Conservation (phyloP, 164 flowering plant species). For the Piper longum region DNA sequence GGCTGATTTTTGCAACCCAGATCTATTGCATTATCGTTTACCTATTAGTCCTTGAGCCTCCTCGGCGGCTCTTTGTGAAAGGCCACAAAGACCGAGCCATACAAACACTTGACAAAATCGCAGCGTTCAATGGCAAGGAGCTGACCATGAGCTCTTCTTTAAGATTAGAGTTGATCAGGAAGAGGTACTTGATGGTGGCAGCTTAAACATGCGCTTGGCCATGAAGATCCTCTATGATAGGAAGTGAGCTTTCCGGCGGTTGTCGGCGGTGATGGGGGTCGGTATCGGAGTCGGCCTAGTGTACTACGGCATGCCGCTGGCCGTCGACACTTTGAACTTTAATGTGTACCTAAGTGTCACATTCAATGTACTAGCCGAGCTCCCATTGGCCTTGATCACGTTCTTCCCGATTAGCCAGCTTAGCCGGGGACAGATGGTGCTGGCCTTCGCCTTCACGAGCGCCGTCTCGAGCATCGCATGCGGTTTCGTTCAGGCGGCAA, state of each 20-base stretch:
- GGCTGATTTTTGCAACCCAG: conserved; percentile 26
- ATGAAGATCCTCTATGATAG: conserved; percentile 26
- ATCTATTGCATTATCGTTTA: conserved; percentile 23
- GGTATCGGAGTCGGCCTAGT: conserved; percentile 51
- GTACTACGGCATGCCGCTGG: conserved; percentile 67
- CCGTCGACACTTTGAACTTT: conserved; percentile 28
- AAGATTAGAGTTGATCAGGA: neutral
- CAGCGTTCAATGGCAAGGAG: neutral
- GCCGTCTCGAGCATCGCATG: conserved; percentile 32
- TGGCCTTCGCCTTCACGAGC: conserved; percentile 23
- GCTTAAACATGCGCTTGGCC: conserved; percentile 20
- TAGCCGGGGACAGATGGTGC: conserved; percentile 20
- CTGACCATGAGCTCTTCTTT: neutral
- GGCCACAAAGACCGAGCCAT: conserved; percentile 38
- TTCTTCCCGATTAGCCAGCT: conserved; percentile 26
- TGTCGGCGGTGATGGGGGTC: conserved; percentile 25
- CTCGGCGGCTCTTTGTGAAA: conserved; percentile 23
- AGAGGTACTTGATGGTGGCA: conserved; percentile 6
- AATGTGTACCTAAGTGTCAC: conserved; percentile 43
- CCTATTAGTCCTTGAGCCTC: conserved; percentile 45
- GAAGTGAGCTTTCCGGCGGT: conserved; percentile 34
- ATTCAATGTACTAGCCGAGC: conserved; percentile 42
- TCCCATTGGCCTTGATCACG: conserved; percentile 34
- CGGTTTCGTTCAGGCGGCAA: neutral
- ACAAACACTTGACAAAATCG: conserved; percentile 14